phyloP scores from a whole-genome alignment of 208 protist species.

The Crithidia fasciculata region DNA sequence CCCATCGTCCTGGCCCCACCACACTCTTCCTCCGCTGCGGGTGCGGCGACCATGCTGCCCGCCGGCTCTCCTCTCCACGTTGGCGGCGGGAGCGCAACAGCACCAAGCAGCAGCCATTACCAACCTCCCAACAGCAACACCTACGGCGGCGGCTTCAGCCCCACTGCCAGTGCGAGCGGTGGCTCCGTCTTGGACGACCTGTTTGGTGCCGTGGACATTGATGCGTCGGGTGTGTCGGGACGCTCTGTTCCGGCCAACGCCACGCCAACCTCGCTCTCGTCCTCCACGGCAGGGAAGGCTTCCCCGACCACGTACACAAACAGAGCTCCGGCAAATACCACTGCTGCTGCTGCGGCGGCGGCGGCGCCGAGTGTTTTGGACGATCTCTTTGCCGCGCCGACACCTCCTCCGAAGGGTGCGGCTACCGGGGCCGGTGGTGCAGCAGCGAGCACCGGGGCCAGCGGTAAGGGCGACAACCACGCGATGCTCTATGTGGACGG shows the following conservation, averaged over 20 bases:
- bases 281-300: not conserved
- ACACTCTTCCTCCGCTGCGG: not conserved
- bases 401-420: not conserved
- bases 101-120: not conserved
- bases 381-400: slow-evolving; percentile 34
- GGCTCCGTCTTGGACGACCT: slow-evolving; percentile 56
- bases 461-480: not conserved
- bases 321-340: not conserved
- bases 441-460: not conserved
- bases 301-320: not conserved
- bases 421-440: not conserved
- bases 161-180: slow-evolving; percentile 9
- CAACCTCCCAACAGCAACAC: too few relatives aligned
- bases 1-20: slow-evolving; percentile 4
- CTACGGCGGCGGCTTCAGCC: not conserved
- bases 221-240: not conserved
- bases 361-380: slow-evolving; percentile 32
- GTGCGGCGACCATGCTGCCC: not conserved
- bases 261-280: slow-evolving; percentile 4
- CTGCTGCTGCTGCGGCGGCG: slow-evolving; percentile 1
- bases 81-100: not conserved
- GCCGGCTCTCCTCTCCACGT: not conserved
- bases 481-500: slow-evolving; percentile 43
- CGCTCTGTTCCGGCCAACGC: not conserved
- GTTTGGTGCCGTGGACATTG: slow-evolving; percentile 53